Base-by-base conservation (phyloP, 345 rosid genomes). In the Salix suchowensis region DNA sequence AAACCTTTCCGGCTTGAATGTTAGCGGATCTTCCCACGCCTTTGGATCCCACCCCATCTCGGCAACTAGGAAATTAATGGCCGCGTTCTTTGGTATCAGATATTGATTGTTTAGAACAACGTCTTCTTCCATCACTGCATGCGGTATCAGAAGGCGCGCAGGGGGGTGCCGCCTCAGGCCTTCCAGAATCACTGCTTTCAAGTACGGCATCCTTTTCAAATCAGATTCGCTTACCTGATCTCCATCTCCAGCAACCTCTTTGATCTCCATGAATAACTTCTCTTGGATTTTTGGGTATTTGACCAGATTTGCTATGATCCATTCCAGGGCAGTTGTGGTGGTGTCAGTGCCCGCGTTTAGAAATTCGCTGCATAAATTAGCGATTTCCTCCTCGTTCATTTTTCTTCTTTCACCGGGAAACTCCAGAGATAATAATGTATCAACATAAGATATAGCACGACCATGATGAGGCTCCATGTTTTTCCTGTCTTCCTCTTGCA, bases 1-100 rank as follows among this genome's bases (percentile, higher is more conserved):
- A 65, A 65, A 65, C 68, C 68, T 65, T 19, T 65, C 68, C 15
- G 68, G 68, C 13, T 65, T 65, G 68, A 65, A 65, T 7, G 36
- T 7, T 36, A 28, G 30, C 0, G 68, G 37, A 14, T 65, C 68
- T 5, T 65, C 68, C 68, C 68, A 65, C 68, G 34, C 68, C 68
- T 16, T 26, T 36, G 36, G 37, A 65, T 65, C 68, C 68, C 39
- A 10, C n/a, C 68, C 68, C 68, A 65, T 65, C 39, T 65, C 68
- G 6, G 68, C 68, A 34, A 65, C 68, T 36, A 30, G 14, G 39
- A 65, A 65, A 28, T 65, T 65, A 6, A 65, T 18, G 18, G 39
- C 34, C 13, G 37, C 68, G 3, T 65, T 65, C 68, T 65, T 65
- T 28, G 68, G 68, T 6, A 65, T 28, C 68, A 65, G 1, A 32